Evolutionary conservation across 2,329 filamentous ascomycete species (phyloP).

Genomic region (Colletotrichum gigasporum): DNA sequence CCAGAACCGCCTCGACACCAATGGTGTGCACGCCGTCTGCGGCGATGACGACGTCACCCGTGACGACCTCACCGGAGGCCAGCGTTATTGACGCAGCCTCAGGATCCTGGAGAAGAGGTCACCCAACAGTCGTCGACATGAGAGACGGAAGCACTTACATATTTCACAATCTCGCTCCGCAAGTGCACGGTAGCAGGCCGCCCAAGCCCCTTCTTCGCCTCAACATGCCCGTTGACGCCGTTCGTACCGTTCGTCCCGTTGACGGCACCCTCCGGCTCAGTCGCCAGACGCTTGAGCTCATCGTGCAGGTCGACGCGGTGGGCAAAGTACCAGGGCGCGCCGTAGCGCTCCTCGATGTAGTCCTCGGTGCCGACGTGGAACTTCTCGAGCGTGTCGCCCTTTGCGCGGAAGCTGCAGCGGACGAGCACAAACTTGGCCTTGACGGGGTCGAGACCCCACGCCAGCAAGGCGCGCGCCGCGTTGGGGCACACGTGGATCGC

Average conservation of each 20-base stretch:
- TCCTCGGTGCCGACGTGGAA: constrained; percentile 27
- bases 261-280: constrained; percentile 27
- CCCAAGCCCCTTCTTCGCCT: constrained; percentile 30
- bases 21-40: constrained; percentile 54
- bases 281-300: constrained; percentile 45
- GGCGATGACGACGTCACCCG: constrained; percentile 51
- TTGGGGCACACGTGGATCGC: constrained; percentile 51
- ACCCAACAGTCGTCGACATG: too few relatives aligned
- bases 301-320: constrained; percentile 52
- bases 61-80: constrained; percentile 37
- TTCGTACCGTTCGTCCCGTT: neutral
- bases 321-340: constrained; percentile 43
- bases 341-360: constrained; percentile 35
- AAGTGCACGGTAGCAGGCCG: constrained; percentile 37
- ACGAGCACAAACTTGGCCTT: constrained; percentile 38
- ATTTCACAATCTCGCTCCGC: constrained; percentile 35
- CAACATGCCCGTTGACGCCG: neutral
- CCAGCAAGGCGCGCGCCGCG: constrained; percentile 44
- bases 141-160: constrained; percentile 35
- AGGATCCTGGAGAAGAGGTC: constrained; percentile 39
- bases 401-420: constrained; percentile 26
- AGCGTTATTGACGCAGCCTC: constrained; percentile 40
- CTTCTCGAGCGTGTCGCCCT: constrained; percentile 37
- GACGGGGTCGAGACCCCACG: constrained; percentile 46
- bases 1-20: constrained; percentile 40